phyloP scores from a whole-genome alignment of 306 rosid genomes.

The Vicia faba region DNA sequence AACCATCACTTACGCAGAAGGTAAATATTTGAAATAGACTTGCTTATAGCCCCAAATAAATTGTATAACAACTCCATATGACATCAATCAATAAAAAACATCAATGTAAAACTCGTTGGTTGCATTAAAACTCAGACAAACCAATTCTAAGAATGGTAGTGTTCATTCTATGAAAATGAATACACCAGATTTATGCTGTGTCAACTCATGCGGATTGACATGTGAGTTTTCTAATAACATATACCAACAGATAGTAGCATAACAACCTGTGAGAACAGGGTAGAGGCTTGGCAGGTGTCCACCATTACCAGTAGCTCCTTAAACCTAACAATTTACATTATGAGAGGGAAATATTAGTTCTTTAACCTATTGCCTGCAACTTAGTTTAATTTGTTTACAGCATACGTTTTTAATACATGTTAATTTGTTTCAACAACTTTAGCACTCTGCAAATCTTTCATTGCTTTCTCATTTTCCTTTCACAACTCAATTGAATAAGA shows the following conservation, averaged over 20 bases:
- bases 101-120: conserved; percentile 8
- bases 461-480: background rate
- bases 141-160: conserved; percentile 2
- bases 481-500: conserved; percentile 22
- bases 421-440: too few species aligned
- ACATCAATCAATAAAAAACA: conserved; percentile 21
- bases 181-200: background rate
- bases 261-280: conserved; percentile 88
- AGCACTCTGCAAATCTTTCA: too few species aligned
- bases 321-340: conserved; percentile 58
- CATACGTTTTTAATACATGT: too few species aligned
- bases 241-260: conserved; percentile 24
- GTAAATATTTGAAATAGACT: conserved; percentile 3
- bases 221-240: conserved; percentile 12
- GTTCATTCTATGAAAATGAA: conserved; percentile 20
- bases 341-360: conserved; percentile 31
- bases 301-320: conserved; percentile 99
- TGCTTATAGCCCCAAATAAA: conserved; percentile 8
- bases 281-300: conserved; percentile 97
- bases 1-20: background rate
- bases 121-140: conserved; percentile 22
- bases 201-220: conserved; percentile 19
- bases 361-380: background rate
- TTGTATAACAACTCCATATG: background rate
- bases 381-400: background rate